Evolutionary conservation across 305 asterid species (phyloP).

Genomic region (Solanum hybrid): DNA sequence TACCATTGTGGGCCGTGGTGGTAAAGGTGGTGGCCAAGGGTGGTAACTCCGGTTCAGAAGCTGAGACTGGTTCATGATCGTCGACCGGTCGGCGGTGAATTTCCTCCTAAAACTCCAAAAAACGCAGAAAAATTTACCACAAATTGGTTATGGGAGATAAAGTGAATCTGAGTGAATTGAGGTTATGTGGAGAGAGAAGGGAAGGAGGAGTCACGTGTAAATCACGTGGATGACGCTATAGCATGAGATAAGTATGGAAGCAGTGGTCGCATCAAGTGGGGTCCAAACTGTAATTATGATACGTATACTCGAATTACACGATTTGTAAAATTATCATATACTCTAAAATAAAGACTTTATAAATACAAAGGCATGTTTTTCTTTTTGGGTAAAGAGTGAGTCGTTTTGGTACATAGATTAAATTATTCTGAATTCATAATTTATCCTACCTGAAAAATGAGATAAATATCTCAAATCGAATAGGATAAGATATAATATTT

Average conservation of each 20-base stretch:
- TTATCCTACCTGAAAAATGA: background rate
- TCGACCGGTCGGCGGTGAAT: background rate
- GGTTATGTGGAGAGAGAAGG: constrained; percentile 1
- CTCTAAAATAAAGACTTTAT: background rate
- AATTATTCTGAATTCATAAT: background rate
- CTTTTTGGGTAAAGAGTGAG: background rate
- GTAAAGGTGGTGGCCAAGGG: constrained; percentile 6
- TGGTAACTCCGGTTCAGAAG: constrained; percentile 1
- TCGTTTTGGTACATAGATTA: background rate
- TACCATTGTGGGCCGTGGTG: background rate
- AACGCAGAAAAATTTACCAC: background rate
- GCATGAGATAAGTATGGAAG: background rate
- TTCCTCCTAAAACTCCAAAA: background rate
- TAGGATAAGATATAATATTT: background rate
- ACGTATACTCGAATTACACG: background rate
- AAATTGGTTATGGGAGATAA: background rate
- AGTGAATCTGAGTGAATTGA: background rate
- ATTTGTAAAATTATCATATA: background rate
- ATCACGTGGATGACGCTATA: constrained; percentile 2
- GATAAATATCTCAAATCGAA: background rate
- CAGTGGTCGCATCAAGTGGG: background rate
- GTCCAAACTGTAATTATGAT: background rate
- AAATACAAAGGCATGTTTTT: background rate
- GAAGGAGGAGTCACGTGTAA: background rate
- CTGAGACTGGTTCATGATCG: constrained; percentile 9